Evolutionary conservation across 441 rosid species (phyloP).

Genomic region (Arabidopsis lyrata): DNA sequence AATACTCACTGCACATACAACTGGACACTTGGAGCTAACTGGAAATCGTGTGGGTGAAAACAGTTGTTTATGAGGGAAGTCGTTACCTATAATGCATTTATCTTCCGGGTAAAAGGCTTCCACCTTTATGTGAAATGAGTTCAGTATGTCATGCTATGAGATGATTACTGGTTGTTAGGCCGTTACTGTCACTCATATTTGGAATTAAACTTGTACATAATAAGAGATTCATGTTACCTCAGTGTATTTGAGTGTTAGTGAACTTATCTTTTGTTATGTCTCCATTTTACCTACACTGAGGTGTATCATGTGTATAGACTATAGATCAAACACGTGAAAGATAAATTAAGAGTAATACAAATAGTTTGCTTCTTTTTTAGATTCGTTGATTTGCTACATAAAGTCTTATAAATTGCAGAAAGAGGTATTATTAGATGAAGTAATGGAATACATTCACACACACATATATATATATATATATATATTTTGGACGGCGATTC

Average conservation of each 20-base stretch:
- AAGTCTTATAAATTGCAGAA: slow-evolving; percentile 4
- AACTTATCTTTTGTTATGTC: background rate
- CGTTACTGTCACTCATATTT: slow-evolving; percentile 22
- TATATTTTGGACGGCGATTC: background rate
- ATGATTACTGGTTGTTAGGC: slow-evolving; percentile 9
- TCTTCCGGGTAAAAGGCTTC: slow-evolving; percentile 9
- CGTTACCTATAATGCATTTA: background rate
- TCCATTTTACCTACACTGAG: slow-evolving; percentile 8
- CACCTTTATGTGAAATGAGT: slow-evolving; percentile 12
- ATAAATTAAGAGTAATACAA: slow-evolving; percentile 8
- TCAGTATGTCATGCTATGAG: slow-evolving; percentile 6
- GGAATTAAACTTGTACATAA: slow-evolving; percentile 24
- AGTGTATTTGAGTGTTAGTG: slow-evolving; percentile 12
- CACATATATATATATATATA: too few species aligned
- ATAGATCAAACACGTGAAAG: slow-evolving; percentile 26
- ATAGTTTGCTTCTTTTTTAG: slow-evolving; percentile 8
- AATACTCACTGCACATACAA: background rate
- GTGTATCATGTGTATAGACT: slow-evolving; percentile 25
- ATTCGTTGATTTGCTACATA: background rate
- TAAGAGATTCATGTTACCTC: background rate
- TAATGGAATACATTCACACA: slow-evolving; percentile 2
- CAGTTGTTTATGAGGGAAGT: background rate
- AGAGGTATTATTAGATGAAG: background rate
- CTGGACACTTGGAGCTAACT: background rate
- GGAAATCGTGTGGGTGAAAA: slow-evolving; percentile 6